Percentiles rank a stretch among this genome's conserved stretches.
Evolutionary conservation across 495 filamentous ascomycete genomes (phyloP).

Genomic region (Podospora pseudoanserina): DNA sequence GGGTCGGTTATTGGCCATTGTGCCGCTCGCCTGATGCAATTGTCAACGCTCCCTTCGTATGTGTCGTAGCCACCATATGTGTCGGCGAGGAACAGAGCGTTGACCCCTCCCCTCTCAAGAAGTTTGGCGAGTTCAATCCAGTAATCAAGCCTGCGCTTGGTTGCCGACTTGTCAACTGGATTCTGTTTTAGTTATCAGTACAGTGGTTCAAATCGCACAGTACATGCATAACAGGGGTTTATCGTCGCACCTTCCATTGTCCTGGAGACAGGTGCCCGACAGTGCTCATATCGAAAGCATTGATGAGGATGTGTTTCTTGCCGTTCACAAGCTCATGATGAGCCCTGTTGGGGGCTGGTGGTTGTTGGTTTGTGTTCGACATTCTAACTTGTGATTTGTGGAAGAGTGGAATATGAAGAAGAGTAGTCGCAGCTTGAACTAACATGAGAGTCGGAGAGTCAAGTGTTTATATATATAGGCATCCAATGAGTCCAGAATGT

Average conservation of each 20-base stretch:
- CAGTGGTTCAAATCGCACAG: too few species aligned
- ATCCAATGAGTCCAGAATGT: neutral
- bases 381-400: neutral
- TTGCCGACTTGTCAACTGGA: constrained; percentile 53
- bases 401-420: neutral
- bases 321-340: constrained; percentile 14
- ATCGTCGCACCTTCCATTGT: constrained; percentile 44
- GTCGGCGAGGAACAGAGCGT: constrained; percentile 60
- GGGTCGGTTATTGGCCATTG: constrained; percentile 57
- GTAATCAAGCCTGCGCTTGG: constrained; percentile 54
- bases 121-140: constrained; percentile 60
- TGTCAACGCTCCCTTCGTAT: constrained; percentile 54
- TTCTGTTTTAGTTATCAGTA: constrained; percentile 35
- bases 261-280: constrained; percentile 44
- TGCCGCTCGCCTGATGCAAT: constrained; percentile 43
- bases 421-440: neutral
- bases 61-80: constrained; percentile 56
- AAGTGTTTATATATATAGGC: neutral
- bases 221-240: neutral
- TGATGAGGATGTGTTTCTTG: constrained; percentile 44
- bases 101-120: constrained; percentile 56
- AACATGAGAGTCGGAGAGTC: neutral
- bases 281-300: constrained; percentile 47
- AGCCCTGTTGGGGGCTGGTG: neutral
- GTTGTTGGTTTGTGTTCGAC: neutral